Evolutionary conservation across 495 filamentous ascomycete genomes (phyloP), one percentile per base, ranked within the genome.

Genomic region (Trichocladium antarcticum): DNA sequence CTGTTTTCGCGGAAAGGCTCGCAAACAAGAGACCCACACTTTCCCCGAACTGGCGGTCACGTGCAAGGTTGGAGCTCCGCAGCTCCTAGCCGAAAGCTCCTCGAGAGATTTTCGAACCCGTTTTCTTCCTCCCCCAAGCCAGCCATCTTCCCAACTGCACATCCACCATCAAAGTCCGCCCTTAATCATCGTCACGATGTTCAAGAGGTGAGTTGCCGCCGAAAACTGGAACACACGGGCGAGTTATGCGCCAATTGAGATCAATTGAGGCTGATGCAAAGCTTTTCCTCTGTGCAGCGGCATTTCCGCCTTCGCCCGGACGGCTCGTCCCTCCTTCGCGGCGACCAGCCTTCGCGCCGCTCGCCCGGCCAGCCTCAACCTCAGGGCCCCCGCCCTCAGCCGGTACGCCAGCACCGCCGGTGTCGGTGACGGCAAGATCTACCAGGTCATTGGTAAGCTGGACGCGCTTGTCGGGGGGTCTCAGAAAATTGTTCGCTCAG

Each of bases 291-390:
- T 50, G 52, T 45, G 69, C 70, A 86, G 82, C 80, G 82, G 82
- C 75, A 78, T 87, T 70, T 82, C 82, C 74, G 81, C 81, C 74
- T 79, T 87, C 72, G 77, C 81, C 75, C 80, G 81, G 76, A 77
- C 81, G 74, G 75, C 79, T 70, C 81, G 77, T 74, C 80, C 83
- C 66, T 78, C 82, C 64, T 78, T 80, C 68, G 76, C 78, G 67
- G 73, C 77, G 64, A 66, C 73, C 38, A 74, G 80, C 68, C 81
- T 78, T 68, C 79, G 81, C 74, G 77, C 77, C 57, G 73, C 81
- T 68, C 76, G 75, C 69, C 82, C 81, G 59, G 70, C 82, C 64
- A 69, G 58, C 77, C 55, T 78, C 67, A 73, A 65, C 76, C 55
- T 80, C 75, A 67, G 80, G 78, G 65, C 68, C 76, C 68, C 70